These are phyloP conservation scores for Puccinia novopanici DNA, from an alignment of 1,284 basidiomycete species.

Conservation along the genomic window DNA sequence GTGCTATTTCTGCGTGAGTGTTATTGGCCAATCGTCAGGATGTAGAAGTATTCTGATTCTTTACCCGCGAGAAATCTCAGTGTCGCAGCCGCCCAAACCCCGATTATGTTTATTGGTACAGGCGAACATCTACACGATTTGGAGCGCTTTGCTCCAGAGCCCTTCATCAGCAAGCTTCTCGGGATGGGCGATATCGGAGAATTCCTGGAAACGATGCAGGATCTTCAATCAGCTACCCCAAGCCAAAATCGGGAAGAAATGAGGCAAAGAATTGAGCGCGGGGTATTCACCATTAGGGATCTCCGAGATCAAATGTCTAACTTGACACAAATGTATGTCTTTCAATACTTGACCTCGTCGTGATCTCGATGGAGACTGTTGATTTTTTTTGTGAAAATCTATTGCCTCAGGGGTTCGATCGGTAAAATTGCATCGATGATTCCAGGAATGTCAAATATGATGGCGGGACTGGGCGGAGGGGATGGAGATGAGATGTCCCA, in stretches of 20 bases:
- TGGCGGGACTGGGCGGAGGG: slow-evolving; percentile 73
- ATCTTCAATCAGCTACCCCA: slow-evolving; percentile 84
- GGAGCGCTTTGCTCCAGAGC: slow-evolving; percentile 90
- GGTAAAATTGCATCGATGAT: slow-evolving; percentile 99
- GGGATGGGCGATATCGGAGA: slow-evolving; percentile 96
- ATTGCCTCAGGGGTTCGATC: slow-evolving; percentile 76
- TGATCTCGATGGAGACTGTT: too few species aligned
- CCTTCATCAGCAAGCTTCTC: slow-evolving; percentile 94
- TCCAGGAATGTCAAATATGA: slow-evolving; percentile 85
- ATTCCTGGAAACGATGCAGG: slow-evolving; percentile 96
- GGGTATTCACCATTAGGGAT: slow-evolving; percentile 92
- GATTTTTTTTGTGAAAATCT: not conserved
- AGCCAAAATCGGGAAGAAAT: slow-evolving; percentile 91
- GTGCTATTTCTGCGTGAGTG: slow-evolving; percentile 94
- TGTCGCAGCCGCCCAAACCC: slow-evolving; percentile 95
- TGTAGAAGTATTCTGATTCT: too few species aligned
- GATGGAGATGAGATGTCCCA: slow-evolving; percentile 81
- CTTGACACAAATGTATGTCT: slow-evolving; percentile 89
- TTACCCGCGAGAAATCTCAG: slow-evolving; percentile 61
- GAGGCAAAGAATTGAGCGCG: slow-evolving; percentile 96
- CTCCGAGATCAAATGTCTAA: slow-evolving; percentile 97
- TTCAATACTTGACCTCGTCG: not conserved
- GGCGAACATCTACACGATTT: slow-evolving; percentile 96
- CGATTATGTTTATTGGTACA: slow-evolving; percentile 97
- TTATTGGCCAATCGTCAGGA: not conserved